These are phyloP conservation scores for Solanum verrucosum DNA, from an alignment of 257 asterid genomes.

Conservation along the genomic window DNA sequence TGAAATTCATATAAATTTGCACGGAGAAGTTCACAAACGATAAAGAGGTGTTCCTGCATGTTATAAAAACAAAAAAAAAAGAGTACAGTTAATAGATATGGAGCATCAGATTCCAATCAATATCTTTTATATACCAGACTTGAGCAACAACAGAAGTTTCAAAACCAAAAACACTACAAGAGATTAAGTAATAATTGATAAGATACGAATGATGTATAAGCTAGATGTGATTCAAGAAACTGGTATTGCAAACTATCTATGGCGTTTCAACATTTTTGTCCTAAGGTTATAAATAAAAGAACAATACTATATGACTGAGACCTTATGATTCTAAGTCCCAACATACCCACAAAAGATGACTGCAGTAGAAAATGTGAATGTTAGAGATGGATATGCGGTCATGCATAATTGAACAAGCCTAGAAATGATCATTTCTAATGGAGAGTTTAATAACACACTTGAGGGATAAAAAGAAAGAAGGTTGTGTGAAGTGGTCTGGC, in stretches of 20 bases:
- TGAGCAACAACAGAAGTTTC: not conserved
- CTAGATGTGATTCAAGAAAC: not conserved
- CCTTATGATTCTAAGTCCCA: not conserved
- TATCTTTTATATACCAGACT: not conserved
- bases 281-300: not conserved
- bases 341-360: not conserved
- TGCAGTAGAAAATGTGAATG: not conserved
- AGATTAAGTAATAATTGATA: not conserved
- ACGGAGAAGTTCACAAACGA: constrained; percentile 82
- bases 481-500: not conserved
- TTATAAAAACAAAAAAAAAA: not conserved
- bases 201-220: not conserved
- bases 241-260: not conserved
- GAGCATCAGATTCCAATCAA: not conserved
- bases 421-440: not conserved
- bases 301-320: not conserved
- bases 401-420: not conserved
- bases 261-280: not conserved
- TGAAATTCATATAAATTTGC: constrained; percentile 88
- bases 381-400: not conserved
- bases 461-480: not conserved
- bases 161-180: not conserved
- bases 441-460: not conserved
- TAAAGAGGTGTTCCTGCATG: constrained; percentile 76
- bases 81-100: not conserved